Percentiles rank a stretch among this genome's conserved stretches.
Conservation (phyloP, 2,329 filamentous ascomycete genomes). For the Scedosporium aurantiacum region DNA sequence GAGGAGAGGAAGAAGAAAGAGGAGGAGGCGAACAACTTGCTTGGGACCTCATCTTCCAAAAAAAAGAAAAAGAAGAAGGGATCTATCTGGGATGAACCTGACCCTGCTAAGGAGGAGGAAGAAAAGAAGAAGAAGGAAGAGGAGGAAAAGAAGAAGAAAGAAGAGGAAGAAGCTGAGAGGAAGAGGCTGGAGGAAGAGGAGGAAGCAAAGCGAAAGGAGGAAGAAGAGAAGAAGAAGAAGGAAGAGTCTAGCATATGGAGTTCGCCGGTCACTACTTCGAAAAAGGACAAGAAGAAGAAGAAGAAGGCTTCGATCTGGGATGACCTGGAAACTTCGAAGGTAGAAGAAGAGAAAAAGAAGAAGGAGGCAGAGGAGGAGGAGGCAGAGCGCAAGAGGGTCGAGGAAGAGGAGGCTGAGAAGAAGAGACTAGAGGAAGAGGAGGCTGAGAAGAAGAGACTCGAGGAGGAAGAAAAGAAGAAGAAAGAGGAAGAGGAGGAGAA, state of each 20-base stretch:
- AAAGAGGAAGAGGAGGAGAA: neutral
- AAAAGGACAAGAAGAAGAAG: slow-evolving; percentile 19
- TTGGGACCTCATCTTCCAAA: too few species aligned
- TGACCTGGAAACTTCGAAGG: neutral
- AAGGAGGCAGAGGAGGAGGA: slow-evolving; percentile 1
- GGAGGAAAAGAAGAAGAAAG: slow-evolving; percentile 1
- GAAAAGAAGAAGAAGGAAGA: neutral
- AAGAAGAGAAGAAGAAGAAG: slow-evolving; percentile 9
- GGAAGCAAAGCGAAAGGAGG: neutral
- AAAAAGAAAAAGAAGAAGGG: slow-evolving; percentile 23
- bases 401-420: too few species aligned
- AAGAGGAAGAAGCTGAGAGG: neutral
- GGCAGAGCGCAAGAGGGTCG: too few species aligned
- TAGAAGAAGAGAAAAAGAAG: neutral
- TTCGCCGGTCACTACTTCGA: slow-evolving; percentile 16
- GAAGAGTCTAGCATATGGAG: slow-evolving; percentile 12
- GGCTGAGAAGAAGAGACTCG: too few species aligned
- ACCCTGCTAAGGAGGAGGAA: neutral
- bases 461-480: neutral
- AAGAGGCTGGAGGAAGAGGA: neutral
- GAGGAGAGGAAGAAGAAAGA: slow-evolving; percentile 8
- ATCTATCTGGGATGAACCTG: slow-evolving; percentile 1
- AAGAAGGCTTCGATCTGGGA: slow-evolving; percentile 4
- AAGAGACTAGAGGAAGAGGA: too few species aligned
- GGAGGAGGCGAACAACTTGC: neutral